Evolutionary conservation across 2,329 filamentous ascomycete genomes (phyloP), one percentile per base, ranked within the genome.

Genomic region (Aspergillus glaucus): DNA sequence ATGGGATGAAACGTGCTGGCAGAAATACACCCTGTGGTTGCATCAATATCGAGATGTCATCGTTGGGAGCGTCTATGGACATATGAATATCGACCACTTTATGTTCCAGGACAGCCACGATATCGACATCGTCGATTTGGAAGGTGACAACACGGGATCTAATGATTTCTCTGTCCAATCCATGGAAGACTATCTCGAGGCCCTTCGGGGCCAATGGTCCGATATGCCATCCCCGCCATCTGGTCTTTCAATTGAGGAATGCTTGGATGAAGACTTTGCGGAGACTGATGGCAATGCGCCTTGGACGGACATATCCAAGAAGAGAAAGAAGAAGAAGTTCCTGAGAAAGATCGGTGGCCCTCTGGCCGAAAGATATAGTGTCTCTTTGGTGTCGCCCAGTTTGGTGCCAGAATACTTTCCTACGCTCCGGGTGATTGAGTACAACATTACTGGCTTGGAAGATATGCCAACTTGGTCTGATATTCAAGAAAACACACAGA

Each of bases 1-100:
- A 53, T 98, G 93, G 93, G 90, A 96, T 57, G 92, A 97, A 75
- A 90, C 87, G 0, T 98, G 93, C 72, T 98, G 92, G 91, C 92
- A 96, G 66, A 96, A 95, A 66, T 98, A 95, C 69, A 87, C 89
- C 0, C 73, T 97, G 3, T 97, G 91, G 89, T 73, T 92, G 61
- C 80, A 83, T 57, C 89, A 94, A 66, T 98, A 90, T 68, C 86
- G 93, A 30, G 93, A 98, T 66, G 85, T 98, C 34, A 78, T 98
- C 17, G 78, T 91, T 17, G 83, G 81, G 10, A 83, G 82, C 22
- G 63, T 95, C 5, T 98, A 87, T 62, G 93, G 92, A 1, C 93
- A 98, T 66, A 97, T 98, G 93, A 98, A 98, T 63, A 87, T 96
- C 55, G 93, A 98, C 61, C 93, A 98, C 67, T 98, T 98, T 69